Base-by-base conservation (phyloP, 2,329 filamentous ascomycete genomes). In the Alternaria burnsii region DNA sequence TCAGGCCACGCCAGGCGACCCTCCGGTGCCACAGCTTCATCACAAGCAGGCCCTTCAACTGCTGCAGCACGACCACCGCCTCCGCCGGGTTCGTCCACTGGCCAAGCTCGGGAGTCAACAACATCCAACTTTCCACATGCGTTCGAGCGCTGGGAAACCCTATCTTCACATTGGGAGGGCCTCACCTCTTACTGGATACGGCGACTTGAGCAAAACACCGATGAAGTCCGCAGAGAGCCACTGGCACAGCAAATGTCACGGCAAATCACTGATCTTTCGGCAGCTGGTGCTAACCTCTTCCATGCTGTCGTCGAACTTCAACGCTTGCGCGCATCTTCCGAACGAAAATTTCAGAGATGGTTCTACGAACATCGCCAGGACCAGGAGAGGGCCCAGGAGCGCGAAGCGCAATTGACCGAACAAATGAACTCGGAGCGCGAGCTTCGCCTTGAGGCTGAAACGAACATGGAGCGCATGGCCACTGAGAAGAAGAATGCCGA, bases 151-250 rank as follows among this genome's bases (percentile, higher is more conserved):
- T 99, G 95, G 95, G 95, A 99, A 77, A 94, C 92, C 0, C 82
- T 99, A 3, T 99, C 95, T 0, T 96, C 95, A 6, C 94, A 98
- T 71, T 99, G 95, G 95, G 95, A 99, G 78, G 95, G 95, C 5
- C 85, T 99, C 60, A 98, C 95, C 0, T 94, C 93, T 60, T 98
- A 97, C 80, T 99, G 95, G 94, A 95, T 99, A 66, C 91, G 93
- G 47, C 89, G 93, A 69, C 84, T 99, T 8, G 92, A 99, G 79
- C 89, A 95, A 76, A 97, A 97, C 75, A 91, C 91, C 28, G 89
- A 93, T 55, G 93, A 97, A 67, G 87, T 97, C 40, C 89, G 91
- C 66, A 85, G 89, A 12, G 92, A 96, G 68, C 92, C 94, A 0
- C 82, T 98, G 26, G 93, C 90, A 47, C 89, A 94, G 61, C 94